Percentiles rank a stretch among this genome's conserved stretches.
Conservation (phyloP, 352 stramenopile species). For the Thraustochytrium sp. region DNA sequence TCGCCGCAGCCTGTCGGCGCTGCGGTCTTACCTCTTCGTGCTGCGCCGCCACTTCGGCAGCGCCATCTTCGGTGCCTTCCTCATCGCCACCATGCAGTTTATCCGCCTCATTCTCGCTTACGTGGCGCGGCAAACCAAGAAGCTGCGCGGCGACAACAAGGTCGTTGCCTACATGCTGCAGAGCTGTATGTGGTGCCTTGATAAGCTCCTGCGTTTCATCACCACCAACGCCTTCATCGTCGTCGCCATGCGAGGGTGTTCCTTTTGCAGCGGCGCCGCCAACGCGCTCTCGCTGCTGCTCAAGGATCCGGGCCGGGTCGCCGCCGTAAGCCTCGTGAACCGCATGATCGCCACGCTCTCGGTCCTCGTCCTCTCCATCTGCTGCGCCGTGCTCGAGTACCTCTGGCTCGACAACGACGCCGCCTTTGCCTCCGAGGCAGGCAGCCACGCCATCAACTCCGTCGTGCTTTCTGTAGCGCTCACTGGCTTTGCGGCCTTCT, state of each 20-base stretch:
- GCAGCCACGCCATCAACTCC: constrained; percentile 9
- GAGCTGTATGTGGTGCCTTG: background rate
- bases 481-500: background rate
- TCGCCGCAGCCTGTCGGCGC: background rate
- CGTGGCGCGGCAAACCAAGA: background rate
- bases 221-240: constrained; percentile 33
- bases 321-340: background rate
- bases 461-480: background rate
- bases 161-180: background rate
- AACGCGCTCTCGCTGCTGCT: constrained; percentile 11
- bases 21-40: constrained; percentile 55
- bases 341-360: background rate
- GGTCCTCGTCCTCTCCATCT: background rate
- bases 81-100: constrained; percentile 36
- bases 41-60: constrained; percentile 56
- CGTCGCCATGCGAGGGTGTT: constrained; percentile 22
- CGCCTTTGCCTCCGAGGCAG: background rate
- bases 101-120: constrained; percentile 18
- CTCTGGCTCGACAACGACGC: constrained; percentile 24
- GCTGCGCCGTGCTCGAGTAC: background rate
- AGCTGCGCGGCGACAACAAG: constrained; percentile 15
- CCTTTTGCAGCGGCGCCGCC: constrained; percentile 21
- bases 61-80: constrained; percentile 3
- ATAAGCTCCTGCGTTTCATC: constrained; percentile 30
- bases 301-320: constrained; percentile 22